Conservation (phyloP, 768 basidiomycete species). For the Tephrocybe sp. region DNA sequence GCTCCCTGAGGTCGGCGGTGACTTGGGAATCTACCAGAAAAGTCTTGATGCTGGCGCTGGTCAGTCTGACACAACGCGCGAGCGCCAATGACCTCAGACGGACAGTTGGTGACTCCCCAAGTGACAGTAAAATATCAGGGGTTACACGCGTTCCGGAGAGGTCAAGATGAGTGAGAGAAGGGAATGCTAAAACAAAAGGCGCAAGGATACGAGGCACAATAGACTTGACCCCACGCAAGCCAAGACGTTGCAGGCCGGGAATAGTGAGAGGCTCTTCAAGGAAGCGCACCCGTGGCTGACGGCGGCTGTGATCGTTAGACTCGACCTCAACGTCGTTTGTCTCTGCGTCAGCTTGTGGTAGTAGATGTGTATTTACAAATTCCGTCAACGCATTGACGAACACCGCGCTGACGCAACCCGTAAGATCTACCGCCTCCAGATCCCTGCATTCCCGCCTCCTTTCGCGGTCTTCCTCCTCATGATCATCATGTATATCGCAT, state of each 20-base stretch:
- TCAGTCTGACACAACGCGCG: conserved; percentile 81
- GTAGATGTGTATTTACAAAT: conserved; percentile 70
- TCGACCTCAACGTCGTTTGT: conserved; percentile 43
- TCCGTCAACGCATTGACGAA: conserved; percentile 85
- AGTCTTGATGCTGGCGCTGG: conserved; percentile 70
- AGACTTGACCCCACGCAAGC: conserved; percentile 80
- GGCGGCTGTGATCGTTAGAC: conserved; percentile 21
- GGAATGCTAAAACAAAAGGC: conserved; percentile 78
- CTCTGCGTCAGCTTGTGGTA: conserved; percentile 39
- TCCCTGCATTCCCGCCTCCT: conserved; percentile 71
- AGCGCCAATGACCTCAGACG: conserved; percentile 78
- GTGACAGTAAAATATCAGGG: conserved; percentile 66
- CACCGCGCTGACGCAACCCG: conserved; percentile 90
- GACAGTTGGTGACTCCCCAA: conserved; percentile 63
- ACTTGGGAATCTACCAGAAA: conserved; percentile 72
- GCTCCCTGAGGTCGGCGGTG: conserved; percentile 60
- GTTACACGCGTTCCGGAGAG: conserved; percentile 85
- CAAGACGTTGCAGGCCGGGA: conserved; percentile 72
- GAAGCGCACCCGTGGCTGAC: conserved; percentile 29
- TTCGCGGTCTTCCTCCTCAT: conserved; percentile 76
- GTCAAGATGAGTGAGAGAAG: conserved; percentile 85
- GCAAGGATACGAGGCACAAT: conserved; percentile 65
- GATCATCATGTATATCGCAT: conserved; percentile 56
- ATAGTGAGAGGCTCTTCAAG: conserved; percentile 56
- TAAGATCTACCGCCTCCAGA: conserved; percentile 87